Evolutionary conservation across 2,329 filamentous ascomycete species (phyloP).

Genomic region (Fusarium armeniacum): DNA sequence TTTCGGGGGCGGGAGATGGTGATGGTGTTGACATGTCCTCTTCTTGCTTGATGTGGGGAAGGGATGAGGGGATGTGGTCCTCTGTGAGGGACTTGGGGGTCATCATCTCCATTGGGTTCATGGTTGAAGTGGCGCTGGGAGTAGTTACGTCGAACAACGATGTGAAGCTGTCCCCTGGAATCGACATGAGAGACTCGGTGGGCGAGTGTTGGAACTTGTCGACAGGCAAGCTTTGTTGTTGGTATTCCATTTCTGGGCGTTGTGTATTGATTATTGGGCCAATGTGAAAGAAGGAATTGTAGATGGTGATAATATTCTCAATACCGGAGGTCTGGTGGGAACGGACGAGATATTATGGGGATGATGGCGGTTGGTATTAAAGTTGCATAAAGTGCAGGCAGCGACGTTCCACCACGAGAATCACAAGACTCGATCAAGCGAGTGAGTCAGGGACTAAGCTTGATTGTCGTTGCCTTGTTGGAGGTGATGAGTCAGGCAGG

Average conservation of each 20-base stretch:
- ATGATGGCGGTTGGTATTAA: constrained; percentile 10
- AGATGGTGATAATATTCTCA: constrained; percentile 14
- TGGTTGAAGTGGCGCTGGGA: constrained; percentile 52
- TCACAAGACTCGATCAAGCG: constrained; percentile 41
- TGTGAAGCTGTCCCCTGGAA: constrained; percentile 63
- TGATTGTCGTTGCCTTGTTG: constrained; percentile 32
- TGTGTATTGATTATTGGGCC: constrained; percentile 29
- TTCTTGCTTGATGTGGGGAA: constrained; percentile 34
- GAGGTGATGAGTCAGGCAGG: constrained; percentile 45
- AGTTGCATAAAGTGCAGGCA: constrained; percentile 27
- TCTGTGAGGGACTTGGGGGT: constrained; percentile 60
- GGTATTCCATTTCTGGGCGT: constrained; percentile 56
- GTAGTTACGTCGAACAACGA: constrained; percentile 62
- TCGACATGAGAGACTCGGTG: constrained; percentile 67
- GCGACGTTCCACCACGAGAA: constrained; percentile 36
- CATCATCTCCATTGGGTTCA: constrained; percentile 65
- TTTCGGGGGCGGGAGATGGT: constrained; percentile 58
- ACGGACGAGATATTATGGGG: constrained; percentile 20
- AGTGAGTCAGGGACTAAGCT: constrained; percentile 46
- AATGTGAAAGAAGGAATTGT: constrained; percentile 12
- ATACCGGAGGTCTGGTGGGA: constrained; percentile 22
- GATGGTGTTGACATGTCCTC: constrained; percentile 45
- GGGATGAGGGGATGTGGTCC: constrained; percentile 41
- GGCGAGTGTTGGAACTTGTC: constrained; percentile 69
- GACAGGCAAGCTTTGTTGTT: constrained; percentile 59